Conservation (phyloP, 2,329 filamentous ascomycete genomes). For the Colletotrichum gigasporum region DNA sequence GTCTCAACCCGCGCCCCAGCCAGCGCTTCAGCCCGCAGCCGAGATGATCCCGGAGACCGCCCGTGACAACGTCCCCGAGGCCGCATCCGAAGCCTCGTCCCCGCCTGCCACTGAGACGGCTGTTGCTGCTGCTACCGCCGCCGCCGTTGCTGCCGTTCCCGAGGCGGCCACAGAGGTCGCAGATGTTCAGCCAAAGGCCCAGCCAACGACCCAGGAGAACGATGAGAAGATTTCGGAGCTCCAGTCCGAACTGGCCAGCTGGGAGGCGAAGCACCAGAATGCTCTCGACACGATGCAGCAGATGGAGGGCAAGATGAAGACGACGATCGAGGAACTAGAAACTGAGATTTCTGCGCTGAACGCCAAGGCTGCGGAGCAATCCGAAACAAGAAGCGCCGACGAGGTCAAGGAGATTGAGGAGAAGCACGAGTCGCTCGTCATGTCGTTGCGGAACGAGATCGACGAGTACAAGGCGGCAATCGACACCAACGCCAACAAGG, state of each 20-base stretch:
- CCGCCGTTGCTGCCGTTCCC: slow-evolving; percentile 18
- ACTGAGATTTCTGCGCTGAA: slow-evolving; percentile 62
- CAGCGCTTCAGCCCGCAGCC: too few relatives aligned
- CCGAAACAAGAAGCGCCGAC: slow-evolving; percentile 49
- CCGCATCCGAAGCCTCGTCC: slow-evolving; percentile 31
- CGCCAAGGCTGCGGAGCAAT: slow-evolving; percentile 56
- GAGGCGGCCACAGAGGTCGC: slow-evolving; percentile 33
- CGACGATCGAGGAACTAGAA: slow-evolving; percentile 80
- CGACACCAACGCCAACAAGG: slow-evolving; percentile 71
- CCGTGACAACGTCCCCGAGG: slow-evolving; percentile 20
- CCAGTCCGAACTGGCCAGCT: slow-evolving; percentile 75
- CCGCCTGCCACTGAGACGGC: slow-evolving; percentile 6
- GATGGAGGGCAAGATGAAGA: slow-evolving; percentile 77
- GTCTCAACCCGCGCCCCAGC: too few relatives aligned
- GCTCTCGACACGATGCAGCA: slow-evolving; percentile 76
- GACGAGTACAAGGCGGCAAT: slow-evolving; percentile 83
- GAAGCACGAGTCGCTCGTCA: slow-evolving; percentile 68
- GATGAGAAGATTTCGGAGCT: slow-evolving; percentile 71
- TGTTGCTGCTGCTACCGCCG: slow-evolving; percentile 18
- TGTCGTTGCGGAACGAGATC: slow-evolving; percentile 76
- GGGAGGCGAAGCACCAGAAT: slow-evolving; percentile 80
- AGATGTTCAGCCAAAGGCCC: slow-evolving; percentile 41
- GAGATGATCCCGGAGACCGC: too few relatives aligned
- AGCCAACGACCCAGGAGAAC: slow-evolving; percentile 50
- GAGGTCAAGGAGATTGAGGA: slow-evolving; percentile 58